Base-by-base conservation (phyloP, 2,329 filamentous ascomycete species). In the Plectosphaerella plurivora region DNA sequence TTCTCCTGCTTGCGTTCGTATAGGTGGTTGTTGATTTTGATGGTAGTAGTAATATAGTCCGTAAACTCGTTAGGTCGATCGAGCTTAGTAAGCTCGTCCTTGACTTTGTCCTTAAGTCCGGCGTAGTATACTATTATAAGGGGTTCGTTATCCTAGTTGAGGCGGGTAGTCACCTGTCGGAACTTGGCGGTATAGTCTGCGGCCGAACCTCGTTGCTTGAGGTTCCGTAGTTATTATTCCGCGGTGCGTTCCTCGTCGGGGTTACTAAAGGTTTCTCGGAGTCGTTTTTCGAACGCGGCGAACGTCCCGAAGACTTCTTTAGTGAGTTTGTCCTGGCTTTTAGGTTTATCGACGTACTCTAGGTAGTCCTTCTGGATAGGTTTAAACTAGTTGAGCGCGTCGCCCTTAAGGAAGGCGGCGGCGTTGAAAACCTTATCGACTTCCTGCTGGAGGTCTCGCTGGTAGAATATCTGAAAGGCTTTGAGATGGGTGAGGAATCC, bases 191-290 rank as follows among this genome's bases (percentile, higher is more conserved):
- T n/a, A 18, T 47, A 47, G 10, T 47, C 28, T 8, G 14, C 28
- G 15, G 45, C 15, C 5, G 45, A 35, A 2, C 45, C 12, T 3
- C 8, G 24, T 16, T 47, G 18, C 1, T 16, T 6, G 5, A 51
- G 28, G 2, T 47, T 24, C 14, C 33, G 18, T 16, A 51, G 18
- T 35, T 46, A 20, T 15, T 22, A 15, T 22, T 51, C 15, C 6
- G 15, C 46, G 4, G 11, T 36, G 3, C 18, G 15, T 6, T 51
- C 49, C 22, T 51, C 22, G 33, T 51, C 18, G 18, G 42, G 25
- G n/a, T 51, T 42, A 28, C 49, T n/a, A n/a, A 51, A 51, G 11
- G 49, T 35, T 36, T 15, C 49, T 16, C 28, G 16, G 14, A n/a
- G n/a, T n/a, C n/a, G n/a, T n/a, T n/a, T n/a, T n/a, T n/a, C n/a